Conservation (phyloP, 2,329 filamentous ascomycete species). For the Venturia asperata region DNA sequence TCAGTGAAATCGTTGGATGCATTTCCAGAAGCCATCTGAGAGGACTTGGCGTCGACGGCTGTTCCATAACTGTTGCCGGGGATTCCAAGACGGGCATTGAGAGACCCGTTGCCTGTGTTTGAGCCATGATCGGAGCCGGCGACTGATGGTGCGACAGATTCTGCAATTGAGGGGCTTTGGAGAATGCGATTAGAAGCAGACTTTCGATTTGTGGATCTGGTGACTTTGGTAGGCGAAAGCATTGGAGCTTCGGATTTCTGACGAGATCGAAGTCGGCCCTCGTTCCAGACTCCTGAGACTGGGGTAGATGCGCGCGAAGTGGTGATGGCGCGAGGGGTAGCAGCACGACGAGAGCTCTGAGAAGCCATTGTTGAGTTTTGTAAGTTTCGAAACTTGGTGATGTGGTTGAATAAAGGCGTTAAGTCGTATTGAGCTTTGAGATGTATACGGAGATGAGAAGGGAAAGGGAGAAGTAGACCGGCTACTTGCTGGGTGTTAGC, state of each 20-base stretch:
- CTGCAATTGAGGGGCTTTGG: background rate
- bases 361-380: background rate
- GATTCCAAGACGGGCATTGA: background rate
- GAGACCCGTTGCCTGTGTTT: background rate
- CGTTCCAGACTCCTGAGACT: background rate
- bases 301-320: background rate
- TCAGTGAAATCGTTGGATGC: background rate
- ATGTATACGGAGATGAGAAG: background rate
- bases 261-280: background rate
- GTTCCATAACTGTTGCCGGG: constrained; percentile 10
- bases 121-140: background rate
- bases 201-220: background rate
- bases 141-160: background rate
- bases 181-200: background rate
- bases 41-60: background rate
- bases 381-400: background rate
- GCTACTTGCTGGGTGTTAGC: background rate
- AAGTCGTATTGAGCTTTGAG: background rate
- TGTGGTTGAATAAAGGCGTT: background rate
- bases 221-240: background rate
- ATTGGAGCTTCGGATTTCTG: background rate
- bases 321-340: background rate
- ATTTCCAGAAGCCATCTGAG: background rate
- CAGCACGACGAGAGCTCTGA: background rate
- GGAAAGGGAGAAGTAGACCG: background rate